phyloP scores from a whole-genome alignment of 2,329 filamentous ascomycete species.

The Xylariaceae sp. region DNA sequence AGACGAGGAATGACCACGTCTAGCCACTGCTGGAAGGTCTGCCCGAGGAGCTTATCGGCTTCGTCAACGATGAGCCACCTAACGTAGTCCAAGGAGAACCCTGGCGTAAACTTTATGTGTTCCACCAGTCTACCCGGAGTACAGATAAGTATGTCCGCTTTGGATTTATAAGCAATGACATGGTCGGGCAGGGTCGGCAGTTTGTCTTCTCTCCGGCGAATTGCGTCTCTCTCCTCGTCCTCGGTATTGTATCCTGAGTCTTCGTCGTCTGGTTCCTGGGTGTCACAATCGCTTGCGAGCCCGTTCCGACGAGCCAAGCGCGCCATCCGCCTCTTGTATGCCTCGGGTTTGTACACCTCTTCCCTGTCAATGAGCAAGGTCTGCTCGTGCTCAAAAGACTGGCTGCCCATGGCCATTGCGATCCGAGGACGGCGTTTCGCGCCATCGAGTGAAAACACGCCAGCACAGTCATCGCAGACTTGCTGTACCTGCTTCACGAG shows the following conservation, averaged over 20 bases:
- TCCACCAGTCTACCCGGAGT: constrained; percentile 90
- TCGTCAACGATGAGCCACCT: constrained; percentile 92
- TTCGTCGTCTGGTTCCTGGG: constrained; percentile 27
- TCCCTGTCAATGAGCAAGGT: constrained; percentile 37
- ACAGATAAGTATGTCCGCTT: constrained; percentile 82
- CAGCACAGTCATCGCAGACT: constrained; percentile 67
- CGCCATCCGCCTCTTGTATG: constrained; percentile 37
- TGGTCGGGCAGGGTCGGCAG: constrained; percentile 49
- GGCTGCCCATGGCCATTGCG: constrained; percentile 76
- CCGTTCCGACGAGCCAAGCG: constrained; percentile 39
- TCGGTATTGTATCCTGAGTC: constrained; percentile 31
- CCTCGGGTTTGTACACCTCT: constrained; percentile 58
- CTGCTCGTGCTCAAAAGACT: constrained; percentile 64
- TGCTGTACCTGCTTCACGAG: constrained; percentile 81
- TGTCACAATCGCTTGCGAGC: constrained; percentile 35
- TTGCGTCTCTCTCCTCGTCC: constrained; percentile 26
- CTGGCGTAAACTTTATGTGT: constrained; percentile 76
- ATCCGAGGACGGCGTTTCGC: constrained; percentile 65
- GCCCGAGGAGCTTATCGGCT: constrained; percentile 83
- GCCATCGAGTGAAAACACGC: constrained; percentile 49
- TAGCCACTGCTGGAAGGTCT: constrained; percentile 91
- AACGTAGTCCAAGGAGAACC: constrained; percentile 72
- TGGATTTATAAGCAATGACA: constrained; percentile 60
- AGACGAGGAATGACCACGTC: constrained; percentile 62
- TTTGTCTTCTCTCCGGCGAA: constrained; percentile 26